phyloP scores from a whole-genome alignment of 768 basidiomycete genomes.

The Russula compacta region DNA sequence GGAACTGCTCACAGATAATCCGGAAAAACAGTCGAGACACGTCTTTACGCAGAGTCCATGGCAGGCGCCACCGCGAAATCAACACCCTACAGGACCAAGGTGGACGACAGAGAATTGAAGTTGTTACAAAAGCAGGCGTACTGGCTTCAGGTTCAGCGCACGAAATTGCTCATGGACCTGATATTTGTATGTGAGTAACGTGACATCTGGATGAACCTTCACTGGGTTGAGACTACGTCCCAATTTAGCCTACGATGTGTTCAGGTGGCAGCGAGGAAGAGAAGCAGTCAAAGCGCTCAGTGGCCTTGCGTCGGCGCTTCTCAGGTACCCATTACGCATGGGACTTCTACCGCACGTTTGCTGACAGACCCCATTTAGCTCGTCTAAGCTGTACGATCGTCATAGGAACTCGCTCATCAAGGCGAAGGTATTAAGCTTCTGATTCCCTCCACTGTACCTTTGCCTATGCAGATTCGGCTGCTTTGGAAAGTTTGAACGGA shows the following conservation, averaged over 20 bases:
- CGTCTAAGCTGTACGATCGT: slow-evolving; percentile 65
- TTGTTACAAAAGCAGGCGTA: slow-evolving; percentile 62
- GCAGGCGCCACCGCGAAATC: slow-evolving; percentile 61
- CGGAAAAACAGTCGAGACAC: slow-evolving; percentile 48
- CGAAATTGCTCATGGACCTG: slow-evolving; percentile 75
- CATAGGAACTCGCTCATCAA: slow-evolving; percentile 57
- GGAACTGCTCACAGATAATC: slow-evolving; percentile 1
- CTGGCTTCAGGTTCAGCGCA: slow-evolving; percentile 63
- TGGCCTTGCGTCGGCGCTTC: slow-evolving; percentile 59
- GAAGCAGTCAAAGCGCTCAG: slow-evolving; percentile 53
- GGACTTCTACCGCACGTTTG: slow-evolving; percentile 14
- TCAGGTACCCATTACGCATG: slow-evolving; percentile 44
- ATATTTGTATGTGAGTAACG: slow-evolving; percentile 69
- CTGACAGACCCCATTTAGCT: slow-evolving; percentile 33
- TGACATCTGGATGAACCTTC: slow-evolving; percentile 12
- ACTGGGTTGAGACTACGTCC: slow-evolving; percentile 1
- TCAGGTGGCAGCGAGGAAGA: slow-evolving; percentile 53
- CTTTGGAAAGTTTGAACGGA: background rate
- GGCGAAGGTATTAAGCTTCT: slow-evolving; percentile 39
- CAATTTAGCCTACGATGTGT: slow-evolving; percentile 65
- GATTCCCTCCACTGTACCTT: slow-evolving; percentile 10
- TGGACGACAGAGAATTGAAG: slow-evolving; percentile 62
- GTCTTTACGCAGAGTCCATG: slow-evolving; percentile 68
- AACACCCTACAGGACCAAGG: slow-evolving; percentile 43
- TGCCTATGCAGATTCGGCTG: slow-evolving; percentile 11